Conservation (phyloP, 352 stramenopile species). For the Pythium aquatile region DNA sequence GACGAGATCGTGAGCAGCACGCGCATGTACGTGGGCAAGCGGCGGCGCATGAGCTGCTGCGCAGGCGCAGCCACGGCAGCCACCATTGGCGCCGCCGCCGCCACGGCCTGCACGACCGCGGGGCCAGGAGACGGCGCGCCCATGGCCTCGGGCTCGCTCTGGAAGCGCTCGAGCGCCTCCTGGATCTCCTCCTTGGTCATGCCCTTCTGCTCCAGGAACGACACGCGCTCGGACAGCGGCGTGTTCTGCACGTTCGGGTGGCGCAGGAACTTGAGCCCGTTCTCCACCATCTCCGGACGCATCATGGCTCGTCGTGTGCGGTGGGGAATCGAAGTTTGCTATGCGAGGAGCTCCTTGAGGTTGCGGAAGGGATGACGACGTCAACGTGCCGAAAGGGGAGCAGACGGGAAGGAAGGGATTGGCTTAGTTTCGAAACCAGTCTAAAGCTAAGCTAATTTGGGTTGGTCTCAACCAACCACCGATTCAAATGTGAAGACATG, state of each 20-base stretch:
- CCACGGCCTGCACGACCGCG: constrained; percentile 8
- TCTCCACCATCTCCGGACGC: constrained; percentile 71
- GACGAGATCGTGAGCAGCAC: constrained; percentile 73
- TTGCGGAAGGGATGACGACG: constrained; percentile 5
- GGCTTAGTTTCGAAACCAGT: background rate
- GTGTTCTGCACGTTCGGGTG: constrained; percentile 82
- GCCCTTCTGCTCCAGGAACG: constrained; percentile 79
- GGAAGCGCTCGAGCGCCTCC: constrained; percentile 57
- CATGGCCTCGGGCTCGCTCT: constrained; percentile 18
- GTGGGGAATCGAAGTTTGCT: background rate
- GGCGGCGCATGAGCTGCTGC: constrained; percentile 40
- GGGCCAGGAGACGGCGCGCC: constrained; percentile 14
- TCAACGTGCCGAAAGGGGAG: constrained; percentile 1
- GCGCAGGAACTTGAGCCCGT: constrained; percentile 79
- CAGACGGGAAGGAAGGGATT: background rate
- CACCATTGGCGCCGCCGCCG: constrained; percentile 43
- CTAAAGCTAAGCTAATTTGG: too few species aligned
- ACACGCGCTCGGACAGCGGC: constrained; percentile 71
- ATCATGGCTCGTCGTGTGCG: constrained; percentile 7
- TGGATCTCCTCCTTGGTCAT: constrained; percentile 81
- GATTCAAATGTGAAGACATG: background rate
- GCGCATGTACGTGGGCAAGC: constrained; percentile 54
- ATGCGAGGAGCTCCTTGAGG: background rate
- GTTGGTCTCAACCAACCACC: too few species aligned
- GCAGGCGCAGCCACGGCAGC: constrained; percentile 40